phyloP scores from a whole-genome alignment of 2,329 filamentous ascomycete species.

The Penicillium sp. region DNA sequence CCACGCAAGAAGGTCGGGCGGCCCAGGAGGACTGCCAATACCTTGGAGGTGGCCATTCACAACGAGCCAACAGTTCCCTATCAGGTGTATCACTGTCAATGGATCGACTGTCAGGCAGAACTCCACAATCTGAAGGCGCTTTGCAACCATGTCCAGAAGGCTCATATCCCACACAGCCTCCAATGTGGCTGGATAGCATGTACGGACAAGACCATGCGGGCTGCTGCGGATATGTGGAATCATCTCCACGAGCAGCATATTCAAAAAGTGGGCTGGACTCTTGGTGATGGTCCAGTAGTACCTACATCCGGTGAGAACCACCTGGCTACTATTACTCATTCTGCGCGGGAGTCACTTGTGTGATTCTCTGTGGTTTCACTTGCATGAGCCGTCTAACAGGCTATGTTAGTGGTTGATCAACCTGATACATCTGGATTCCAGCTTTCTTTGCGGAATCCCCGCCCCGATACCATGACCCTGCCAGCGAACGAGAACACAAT shows the following conservation, averaged over 20 bases:
- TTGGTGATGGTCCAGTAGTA: slow-evolving; percentile 56
- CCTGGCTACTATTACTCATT: slow-evolving; percentile 21
- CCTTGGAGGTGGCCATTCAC: slow-evolving; percentile 20
- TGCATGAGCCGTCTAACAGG: slow-evolving; percentile 12
- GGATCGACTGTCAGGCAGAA: slow-evolving; percentile 53
- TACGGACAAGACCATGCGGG: slow-evolving; percentile 13
- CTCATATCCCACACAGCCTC: slow-evolving; percentile 43
- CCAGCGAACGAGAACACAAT: slow-evolving; percentile 33
- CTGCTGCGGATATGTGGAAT: slow-evolving; percentile 41
- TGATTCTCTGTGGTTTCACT: background rate
- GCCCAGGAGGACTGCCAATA: slow-evolving; percentile 11
- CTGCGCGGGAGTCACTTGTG: slow-evolving; percentile 8
- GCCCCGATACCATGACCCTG: slow-evolving; percentile 34
- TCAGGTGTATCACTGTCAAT: slow-evolving; percentile 53
- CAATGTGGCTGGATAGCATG: slow-evolving; percentile 27
- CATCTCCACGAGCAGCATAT: slow-evolving; percentile 53
- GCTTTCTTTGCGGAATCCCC: slow-evolving; percentile 2
- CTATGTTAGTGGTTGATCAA: slow-evolving; percentile 4
- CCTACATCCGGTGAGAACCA: slow-evolving; percentile 52
- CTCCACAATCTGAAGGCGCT: slow-evolving; percentile 59
- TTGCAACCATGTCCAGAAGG: slow-evolving; percentile 54
- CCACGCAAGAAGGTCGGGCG: slow-evolving; percentile 14
- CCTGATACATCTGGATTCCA: background rate
- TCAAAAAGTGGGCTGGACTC: slow-evolving; percentile 50
- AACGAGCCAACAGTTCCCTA: slow-evolving; percentile 19